Conservation (phyloP, 2,329 filamentous ascomycete species). For the Chlorencoelia australis region DNA sequence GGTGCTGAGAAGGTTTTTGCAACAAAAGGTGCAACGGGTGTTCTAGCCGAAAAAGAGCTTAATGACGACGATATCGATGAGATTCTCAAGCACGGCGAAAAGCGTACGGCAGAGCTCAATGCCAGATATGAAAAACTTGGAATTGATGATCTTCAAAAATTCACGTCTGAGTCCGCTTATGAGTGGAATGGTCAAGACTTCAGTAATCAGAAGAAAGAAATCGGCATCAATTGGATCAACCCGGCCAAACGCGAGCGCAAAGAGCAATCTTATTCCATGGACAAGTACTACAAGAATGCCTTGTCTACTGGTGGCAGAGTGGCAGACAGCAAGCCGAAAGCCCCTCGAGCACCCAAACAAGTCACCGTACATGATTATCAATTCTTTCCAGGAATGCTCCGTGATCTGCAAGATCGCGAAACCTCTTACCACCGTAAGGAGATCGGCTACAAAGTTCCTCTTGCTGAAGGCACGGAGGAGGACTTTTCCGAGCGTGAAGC, state of each 20-base stretch:
- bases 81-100: constrained; percentile 78
- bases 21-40: constrained; percentile 54
- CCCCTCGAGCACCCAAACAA: constrained; percentile 91
- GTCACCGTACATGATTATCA: constrained; percentile 91
- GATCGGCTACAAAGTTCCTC: constrained; percentile 85
- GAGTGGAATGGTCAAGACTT: constrained; percentile 99
- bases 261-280: constrained; percentile 95
- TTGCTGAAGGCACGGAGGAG: constrained; percentile 84
- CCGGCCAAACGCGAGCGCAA: constrained; percentile 97
- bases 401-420: constrained; percentile 89
- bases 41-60: constrained; percentile 46
- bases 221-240: constrained; percentile 94
- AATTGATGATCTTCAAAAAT: constrained; percentile 94
- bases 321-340: constrained; percentile 83
- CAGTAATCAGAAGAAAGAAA: constrained; percentile 81
- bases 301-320: constrained; percentile 69
- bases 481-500: constrained; percentile 76
- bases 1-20: constrained; percentile 93
- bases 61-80: constrained; percentile 85
- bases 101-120: constrained; percentile 80
- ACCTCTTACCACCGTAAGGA: constrained; percentile 94
- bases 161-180: constrained; percentile 93
- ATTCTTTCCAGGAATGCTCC: constrained; percentile 79
- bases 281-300: constrained; percentile 94
- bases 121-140: constrained; percentile 94